These are phyloP conservation scores for Fusarium decemcellulare DNA, from an alignment of 2,329 filamentous ascomycete species.

Conservation along the genomic window DNA sequence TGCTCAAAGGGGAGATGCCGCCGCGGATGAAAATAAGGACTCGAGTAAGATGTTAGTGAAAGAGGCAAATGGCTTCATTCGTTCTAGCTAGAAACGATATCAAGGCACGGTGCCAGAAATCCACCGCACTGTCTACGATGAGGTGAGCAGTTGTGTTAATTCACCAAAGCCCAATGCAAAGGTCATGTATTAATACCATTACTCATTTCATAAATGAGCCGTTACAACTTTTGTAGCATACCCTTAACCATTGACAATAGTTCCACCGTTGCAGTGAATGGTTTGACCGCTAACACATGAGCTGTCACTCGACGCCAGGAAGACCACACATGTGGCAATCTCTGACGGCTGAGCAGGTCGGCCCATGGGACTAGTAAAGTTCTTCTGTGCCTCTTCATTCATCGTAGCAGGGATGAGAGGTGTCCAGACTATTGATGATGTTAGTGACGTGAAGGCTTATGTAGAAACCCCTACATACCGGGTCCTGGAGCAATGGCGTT, in stretches of 20 bases:
- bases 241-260: conserved; percentile 61
- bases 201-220: background rate
- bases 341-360: conserved; percentile 85
- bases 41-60: background rate
- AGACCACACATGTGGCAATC: conserved; percentile 86
- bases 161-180: background rate
- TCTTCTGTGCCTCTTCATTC: conserved; percentile 77
- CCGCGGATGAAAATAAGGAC: too few species aligned
- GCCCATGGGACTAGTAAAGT: conserved; percentile 82
- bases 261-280: conserved; percentile 67
- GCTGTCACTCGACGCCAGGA: conserved; percentile 82
- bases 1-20: too few species aligned
- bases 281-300: conserved; percentile 81
- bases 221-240: background rate
- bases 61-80: background rate
- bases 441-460: conserved; percentile 10
- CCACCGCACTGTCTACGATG: background rate
- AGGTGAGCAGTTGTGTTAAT: too few species aligned
- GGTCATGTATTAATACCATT: background rate
- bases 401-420: conserved; percentile 82
- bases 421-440: conserved; percentile 71
- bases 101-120: background rate
- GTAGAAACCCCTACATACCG: conserved; percentile 36
- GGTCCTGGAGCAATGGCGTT: conserved; percentile 85
- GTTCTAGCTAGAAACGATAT: too few species aligned